Conservation (phyloP, 225 moss, liverwort and hornwort genomes). For the Ulota crispa region DNA sequence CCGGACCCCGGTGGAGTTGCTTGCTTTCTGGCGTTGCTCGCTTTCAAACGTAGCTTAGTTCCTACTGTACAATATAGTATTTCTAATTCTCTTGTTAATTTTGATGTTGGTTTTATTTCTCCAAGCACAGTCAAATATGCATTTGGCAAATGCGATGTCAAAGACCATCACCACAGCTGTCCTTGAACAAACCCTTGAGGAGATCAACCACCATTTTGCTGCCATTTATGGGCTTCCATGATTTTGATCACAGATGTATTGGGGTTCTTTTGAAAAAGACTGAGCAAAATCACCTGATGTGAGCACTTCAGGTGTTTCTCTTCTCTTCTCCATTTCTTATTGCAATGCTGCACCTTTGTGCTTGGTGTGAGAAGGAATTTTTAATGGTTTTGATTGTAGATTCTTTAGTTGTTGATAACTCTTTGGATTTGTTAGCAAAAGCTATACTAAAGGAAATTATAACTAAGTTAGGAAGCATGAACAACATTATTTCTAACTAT, state of each 20-base stretch:
- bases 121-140: constrained; percentile 85
- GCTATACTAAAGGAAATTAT: too few relatives aligned
- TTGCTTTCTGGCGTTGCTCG: too few relatives aligned
- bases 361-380: not conserved
- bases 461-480: too few relatives aligned
- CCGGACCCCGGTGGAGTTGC: too few relatives aligned
- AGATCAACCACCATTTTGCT: constrained; percentile 65
- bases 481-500: too few relatives aligned
- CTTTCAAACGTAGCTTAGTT: too few relatives aligned
- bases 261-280: constrained; percentile 91
- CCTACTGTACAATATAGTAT: not conserved
- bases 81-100: constrained; percentile 12
- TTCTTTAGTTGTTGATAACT: too few relatives aligned
- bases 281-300: constrained; percentile 55
- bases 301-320: constrained; percentile 17
- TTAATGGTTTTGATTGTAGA: too few relatives aligned
- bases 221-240: constrained; percentile 74
- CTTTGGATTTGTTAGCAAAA: too few relatives aligned
- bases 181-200: constrained; percentile 67
- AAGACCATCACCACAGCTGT: constrained; percentile 72
- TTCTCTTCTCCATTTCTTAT: constrained; percentile 9
- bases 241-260: constrained; percentile 64
- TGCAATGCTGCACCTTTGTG: constrained; percentile 11
- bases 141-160: constrained; percentile 90
- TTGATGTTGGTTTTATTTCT: constrained; percentile 34